These are phyloP conservation scores for Candida tunisiensis DNA, from an alignment of 1,139 yeast genomes.

Conservation along the genomic window DNA sequence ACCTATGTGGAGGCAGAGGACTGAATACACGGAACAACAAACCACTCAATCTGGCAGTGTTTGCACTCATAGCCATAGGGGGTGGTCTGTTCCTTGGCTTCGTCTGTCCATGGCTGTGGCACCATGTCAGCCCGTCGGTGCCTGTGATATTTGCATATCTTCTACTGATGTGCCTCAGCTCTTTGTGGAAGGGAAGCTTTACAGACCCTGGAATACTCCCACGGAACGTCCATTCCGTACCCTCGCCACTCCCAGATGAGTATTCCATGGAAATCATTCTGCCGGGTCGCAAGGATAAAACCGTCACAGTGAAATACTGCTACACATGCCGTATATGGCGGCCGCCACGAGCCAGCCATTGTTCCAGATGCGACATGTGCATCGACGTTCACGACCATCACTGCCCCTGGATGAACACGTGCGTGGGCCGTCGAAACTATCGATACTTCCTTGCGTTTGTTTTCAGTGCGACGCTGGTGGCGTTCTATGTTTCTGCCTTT, in stretches of 20 bases:
- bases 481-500: constrained; percentile 8
- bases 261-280: constrained; percentile 39
- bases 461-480: constrained; percentile 22
- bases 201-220: constrained; percentile 65
- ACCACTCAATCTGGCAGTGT: constrained; percentile 22
- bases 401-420: constrained; percentile 65
- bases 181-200: constrained; percentile 34
- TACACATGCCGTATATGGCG: constrained; percentile 47
- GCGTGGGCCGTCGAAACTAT: constrained; percentile 61
- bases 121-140: constrained; percentile 35
- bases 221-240: constrained; percentile 38
- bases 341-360: constrained; percentile 58
- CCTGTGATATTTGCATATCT: constrained; percentile 42
- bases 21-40: too few species aligned
- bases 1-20: too few species aligned
- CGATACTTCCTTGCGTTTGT: constrained; percentile 28
- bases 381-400: constrained; percentile 47
- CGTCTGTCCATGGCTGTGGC: constrained; percentile 42
- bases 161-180: constrained; percentile 31
- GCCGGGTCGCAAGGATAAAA: constrained; percentile 23
- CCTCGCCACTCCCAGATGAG: constrained; percentile 36
- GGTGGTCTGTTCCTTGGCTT: constrained; percentile 34
- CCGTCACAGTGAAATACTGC: constrained; percentile 36
- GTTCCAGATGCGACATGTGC: constrained; percentile 51
- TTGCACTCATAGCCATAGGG: constrained; percentile 25